Base-by-base conservation (phyloP, 2,329 filamentous ascomycete genomes). In the Zelopaecilomyces penicillatus region DNA sequence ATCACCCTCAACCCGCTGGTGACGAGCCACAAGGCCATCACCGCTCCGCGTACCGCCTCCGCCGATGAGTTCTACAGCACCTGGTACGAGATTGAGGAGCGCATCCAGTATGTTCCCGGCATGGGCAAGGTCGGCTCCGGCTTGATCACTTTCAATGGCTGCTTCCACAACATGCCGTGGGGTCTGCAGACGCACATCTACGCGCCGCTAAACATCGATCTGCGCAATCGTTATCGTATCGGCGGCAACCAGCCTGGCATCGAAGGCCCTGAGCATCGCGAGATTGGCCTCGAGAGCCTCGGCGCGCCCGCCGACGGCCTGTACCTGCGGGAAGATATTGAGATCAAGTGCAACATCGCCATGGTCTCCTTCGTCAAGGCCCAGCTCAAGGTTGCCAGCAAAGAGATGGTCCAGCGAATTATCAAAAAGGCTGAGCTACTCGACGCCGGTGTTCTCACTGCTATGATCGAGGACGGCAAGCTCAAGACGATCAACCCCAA, bases 121-220 rank as follows among this genome's bases (percentile, higher is more conserved):
- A 65, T 84, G 44, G 82, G 82, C 52, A 78, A 70, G 63, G 70
- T 82, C 48, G 80, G 80, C 27, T 77, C 78, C 4, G 75, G 79
- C 57, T 76, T 78, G 57, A 82, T 86, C 62, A 73, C 69, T 39
- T 86, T 86, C 66, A 83, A 79, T 48, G 82, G 79, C 48, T 83
- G 81, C 57, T 86, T 86, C 59, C 82, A 86, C 57, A 75, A 85
- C 60, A 78, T 84, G 69, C 79, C 82, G 3, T 84, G 80, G 76
- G 82, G 82, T 4, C 65, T 86, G 47, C 82, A 86, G 65, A 83
- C 80, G 7, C 82, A 86, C 65, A 80, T 81, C 42, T 85, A 85
- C 58, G 81, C 79, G 36, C 82, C 82, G 30, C 74, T 84, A 58
- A 75, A 73, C 49, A 71, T 84, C 42, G 82, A 86, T 58, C 62